These are phyloP conservation scores for Hordeum vulgare DNA, from an alignment of 176 grass and related monocot species.

Conservation along the genomic window MorexV3_pseudomolecules_assembly NC_058522.1:135764489-135764988, in stretches of 20 bases:
- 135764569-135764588: conserved; percentile 73
- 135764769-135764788: conserved; percentile 10
- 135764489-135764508: neutral
- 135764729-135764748: neutral
- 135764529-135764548: neutral
- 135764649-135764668: conserved; percentile 62
- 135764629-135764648: conserved; percentile 76
- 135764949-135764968: too few species aligned
- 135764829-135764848: neutral
- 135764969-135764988: too few species aligned
- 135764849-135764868: neutral
- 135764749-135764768: neutral
- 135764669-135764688: conserved; percentile 47
- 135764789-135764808: neutral
- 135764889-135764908: neutral
- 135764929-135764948: too few species aligned
- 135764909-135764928: too few species aligned
- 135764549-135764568: neutral
- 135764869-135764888: neutral
- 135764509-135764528: neutral
- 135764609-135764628: conserved; percentile 73
- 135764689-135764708: neutral
- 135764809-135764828: neutral
- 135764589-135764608: conserved; percentile 76
- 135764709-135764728: neutral